A percentile compares a stretch with the other conserved stretches of the same genome.
Conservation (phyloP, 148 eudicot genomes). For the Rhododendron kiyosumense region DNA sequence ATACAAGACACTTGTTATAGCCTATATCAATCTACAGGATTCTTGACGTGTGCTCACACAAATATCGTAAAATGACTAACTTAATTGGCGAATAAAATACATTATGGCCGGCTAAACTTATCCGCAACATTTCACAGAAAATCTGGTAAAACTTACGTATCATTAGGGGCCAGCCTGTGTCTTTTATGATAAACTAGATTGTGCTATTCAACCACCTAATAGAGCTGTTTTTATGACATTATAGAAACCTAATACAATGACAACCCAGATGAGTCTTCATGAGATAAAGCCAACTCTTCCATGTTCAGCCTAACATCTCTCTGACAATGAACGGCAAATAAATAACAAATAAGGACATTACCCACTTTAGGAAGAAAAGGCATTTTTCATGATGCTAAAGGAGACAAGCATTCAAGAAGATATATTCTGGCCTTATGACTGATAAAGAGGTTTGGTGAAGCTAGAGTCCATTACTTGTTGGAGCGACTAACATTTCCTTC, state of each 20-base stretch:
- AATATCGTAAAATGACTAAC: neutral
- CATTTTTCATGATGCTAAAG: slow-evolving; percentile 16
- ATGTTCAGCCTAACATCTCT: neutral
- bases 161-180: neutral
- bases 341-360: slow-evolving; percentile 12
- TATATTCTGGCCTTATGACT: slow-evolving; percentile 9
- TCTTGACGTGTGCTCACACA: neutral
- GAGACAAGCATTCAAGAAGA: slow-evolving; percentile 14
- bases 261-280: slow-evolving; percentile 4
- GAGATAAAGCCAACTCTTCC: slow-evolving; percentile 3
- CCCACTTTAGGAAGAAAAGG: slow-evolving; percentile 14
- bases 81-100: neutral
- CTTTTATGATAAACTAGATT: neutral
- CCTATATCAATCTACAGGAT: neutral
- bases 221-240: neutral
- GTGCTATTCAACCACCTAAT: neutral
- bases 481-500: neutral
- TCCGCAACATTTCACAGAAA: neutral
- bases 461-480: slow-evolving; percentile 6
- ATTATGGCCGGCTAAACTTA: neutral
- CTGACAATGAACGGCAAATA: slow-evolving; percentile 9
- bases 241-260: neutral
- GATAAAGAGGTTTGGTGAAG: slow-evolving; percentile 15
- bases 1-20: neutral
- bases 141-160: neutral